These are phyloP conservation scores for Wickerhamiella shivajii DNA, from an alignment of 805 yeast species.

Conservation along the genomic window DNA sequence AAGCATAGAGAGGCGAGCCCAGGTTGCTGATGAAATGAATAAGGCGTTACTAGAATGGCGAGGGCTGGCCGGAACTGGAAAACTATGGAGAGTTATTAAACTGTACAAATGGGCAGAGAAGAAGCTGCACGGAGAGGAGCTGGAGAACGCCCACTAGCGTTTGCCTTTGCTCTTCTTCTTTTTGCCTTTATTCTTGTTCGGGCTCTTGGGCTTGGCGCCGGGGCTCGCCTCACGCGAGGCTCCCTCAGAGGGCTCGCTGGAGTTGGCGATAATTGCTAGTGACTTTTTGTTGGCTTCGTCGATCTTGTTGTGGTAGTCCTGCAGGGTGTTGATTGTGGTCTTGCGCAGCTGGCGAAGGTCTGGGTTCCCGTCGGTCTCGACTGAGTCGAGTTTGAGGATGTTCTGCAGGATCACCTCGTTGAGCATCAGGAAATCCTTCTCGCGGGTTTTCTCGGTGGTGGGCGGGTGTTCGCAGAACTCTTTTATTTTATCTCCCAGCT, in stretches of 20 bases:
- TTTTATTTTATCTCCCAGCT: conserved; percentile 17
- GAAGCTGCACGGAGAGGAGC: conserved; percentile 20
- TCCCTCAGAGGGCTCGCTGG: not conserved
- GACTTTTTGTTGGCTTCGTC: conserved; percentile 17
- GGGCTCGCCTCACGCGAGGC: not conserved
- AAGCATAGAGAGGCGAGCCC: conserved; percentile 44
- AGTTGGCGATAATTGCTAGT: not conserved
- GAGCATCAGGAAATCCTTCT: conserved; percentile 22
- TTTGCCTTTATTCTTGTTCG: conserved; percentile 7
- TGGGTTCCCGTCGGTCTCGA: conserved; percentile 22
- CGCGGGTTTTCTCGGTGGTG: conserved; percentile 15
- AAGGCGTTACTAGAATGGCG: conserved; percentile 37
- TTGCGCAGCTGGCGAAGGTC: conserved; percentile 23
- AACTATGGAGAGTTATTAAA: conserved; percentile 40
- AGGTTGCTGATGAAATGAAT: conserved; percentile 59
- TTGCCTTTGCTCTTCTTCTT: conserved; percentile 8
- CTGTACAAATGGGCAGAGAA: conserved; percentile 55
- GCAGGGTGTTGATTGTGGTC: conserved; percentile 23
- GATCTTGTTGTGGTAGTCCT: conserved; percentile 20
- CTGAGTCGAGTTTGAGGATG: conserved; percentile 23
- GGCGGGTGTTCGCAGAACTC: conserved; percentile 16
- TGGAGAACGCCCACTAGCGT: too few relatives aligned
- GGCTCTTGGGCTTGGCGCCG: conserved; percentile 3
- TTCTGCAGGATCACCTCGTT: conserved; percentile 24
- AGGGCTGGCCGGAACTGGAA: conserved; percentile 24